Conservation (phyloP, 2,329 filamentous ascomycete genomes). For the Alternaria incomplexa region DNA sequence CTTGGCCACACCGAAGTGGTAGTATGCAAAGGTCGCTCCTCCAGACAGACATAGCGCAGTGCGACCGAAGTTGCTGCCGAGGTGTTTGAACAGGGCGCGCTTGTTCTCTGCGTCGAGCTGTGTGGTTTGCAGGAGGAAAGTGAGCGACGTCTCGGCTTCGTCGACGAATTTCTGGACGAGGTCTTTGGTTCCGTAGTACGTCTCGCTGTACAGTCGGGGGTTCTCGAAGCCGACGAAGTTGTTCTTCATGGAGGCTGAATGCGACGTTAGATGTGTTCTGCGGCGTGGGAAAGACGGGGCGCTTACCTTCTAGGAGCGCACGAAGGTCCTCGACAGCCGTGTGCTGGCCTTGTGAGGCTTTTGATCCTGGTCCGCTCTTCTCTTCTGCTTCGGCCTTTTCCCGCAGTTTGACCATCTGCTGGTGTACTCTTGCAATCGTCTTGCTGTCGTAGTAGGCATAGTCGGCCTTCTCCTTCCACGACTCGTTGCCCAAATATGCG, state of each 20-base stretch:
- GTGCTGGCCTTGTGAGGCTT: constrained; percentile 34
- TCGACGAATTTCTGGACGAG: constrained; percentile 89
- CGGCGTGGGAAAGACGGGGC: background rate
- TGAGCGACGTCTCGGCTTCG: constrained; percentile 74
- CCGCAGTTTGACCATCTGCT: constrained; percentile 73
- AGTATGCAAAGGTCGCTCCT: constrained; percentile 93
- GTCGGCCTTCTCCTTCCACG: constrained; percentile 77
- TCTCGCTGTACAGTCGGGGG: constrained; percentile 91
- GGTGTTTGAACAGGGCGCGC: constrained; percentile 80
- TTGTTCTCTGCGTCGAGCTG: constrained; percentile 76
- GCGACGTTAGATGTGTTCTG: background rate
- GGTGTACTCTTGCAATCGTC: constrained; percentile 77
- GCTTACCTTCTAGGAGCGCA: constrained; percentile 67
- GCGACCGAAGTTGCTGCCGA: constrained; percentile 88
- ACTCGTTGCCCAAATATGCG: constrained; percentile 76
- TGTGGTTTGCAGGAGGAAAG: constrained; percentile 70
- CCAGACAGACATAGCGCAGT: constrained; percentile 93
- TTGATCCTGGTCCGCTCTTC: constrained; percentile 38
- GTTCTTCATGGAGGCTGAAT: constrained; percentile 83
- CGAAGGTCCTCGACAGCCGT: constrained; percentile 76
- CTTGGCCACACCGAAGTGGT: constrained; percentile 92
- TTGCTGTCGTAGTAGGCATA: constrained; percentile 85
- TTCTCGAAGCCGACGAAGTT: constrained; percentile 98
- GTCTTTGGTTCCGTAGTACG: constrained; percentile 97
- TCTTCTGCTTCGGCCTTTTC: constrained; percentile 63